These are phyloP conservation scores for Candida vaughaniae DNA, from an alignment of 805 yeast species.

Conservation along the genomic window DNA sequence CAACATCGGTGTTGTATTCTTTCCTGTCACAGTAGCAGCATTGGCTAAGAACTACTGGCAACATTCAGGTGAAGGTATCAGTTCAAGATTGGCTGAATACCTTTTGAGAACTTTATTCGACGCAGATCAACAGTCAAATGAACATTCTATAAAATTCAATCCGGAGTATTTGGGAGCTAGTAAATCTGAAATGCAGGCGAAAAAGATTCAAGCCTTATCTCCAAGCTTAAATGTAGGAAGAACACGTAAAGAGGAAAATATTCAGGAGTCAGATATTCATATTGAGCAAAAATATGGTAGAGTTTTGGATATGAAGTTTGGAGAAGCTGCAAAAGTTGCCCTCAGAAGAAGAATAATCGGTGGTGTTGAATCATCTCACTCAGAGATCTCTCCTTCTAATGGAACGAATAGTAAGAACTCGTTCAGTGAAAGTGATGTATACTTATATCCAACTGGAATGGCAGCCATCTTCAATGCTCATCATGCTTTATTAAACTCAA, in stretches of 20 bases:
- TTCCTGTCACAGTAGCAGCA: constrained; percentile 55
- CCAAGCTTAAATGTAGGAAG: constrained; percentile 12
- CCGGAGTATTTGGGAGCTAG: constrained; percentile 9
- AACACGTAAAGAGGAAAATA: constrained; percentile 22
- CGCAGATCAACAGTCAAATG: constrained; percentile 8
- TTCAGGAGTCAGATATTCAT: constrained; percentile 58
- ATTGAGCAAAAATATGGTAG: constrained; percentile 92
- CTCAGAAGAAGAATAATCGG: constrained; percentile 75
- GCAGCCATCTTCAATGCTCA: constrained; percentile 86
- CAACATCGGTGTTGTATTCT: constrained; percentile 75
- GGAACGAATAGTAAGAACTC: constrained; percentile 10
- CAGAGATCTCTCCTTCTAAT: constrained; percentile 25
- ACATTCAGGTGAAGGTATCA: constrained; percentile 95
- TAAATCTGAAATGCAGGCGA: constrained; percentile 34
- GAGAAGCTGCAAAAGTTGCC: constrained; percentile 71
- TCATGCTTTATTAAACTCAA: constrained; percentile 43
- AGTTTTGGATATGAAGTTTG: constrained; percentile 74
- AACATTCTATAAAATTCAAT: constrained; percentile 11
- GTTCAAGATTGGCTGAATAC: constrained; percentile 87
- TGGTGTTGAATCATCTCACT: constrained; percentile 45
- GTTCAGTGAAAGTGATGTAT: constrained; percentile 63
- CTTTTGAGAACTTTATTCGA: constrained; percentile 58
- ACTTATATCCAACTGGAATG: constrained; percentile 89
- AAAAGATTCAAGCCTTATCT: constrained; percentile 13
- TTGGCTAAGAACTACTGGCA: constrained; percentile 93